Percentiles rank a stretch among this genome's conserved stretches.
These are phyloP conservation scores for Alternaria arborescens DNA, from an alignment of 2,329 filamentous ascomycete genomes.

Conservation along the genomic window DNA sequence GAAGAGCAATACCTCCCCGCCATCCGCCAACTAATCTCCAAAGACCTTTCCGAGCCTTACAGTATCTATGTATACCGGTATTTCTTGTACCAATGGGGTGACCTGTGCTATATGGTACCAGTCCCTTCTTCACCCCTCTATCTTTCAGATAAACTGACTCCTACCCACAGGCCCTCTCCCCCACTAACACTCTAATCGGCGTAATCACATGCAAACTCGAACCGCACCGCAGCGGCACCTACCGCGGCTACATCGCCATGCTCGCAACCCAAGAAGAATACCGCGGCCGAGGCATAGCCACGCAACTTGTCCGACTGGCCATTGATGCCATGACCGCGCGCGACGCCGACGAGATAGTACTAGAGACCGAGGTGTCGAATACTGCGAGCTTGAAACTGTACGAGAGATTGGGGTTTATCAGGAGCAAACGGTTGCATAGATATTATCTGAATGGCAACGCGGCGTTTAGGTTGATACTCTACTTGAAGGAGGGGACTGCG, in stretches of 20 bases:
- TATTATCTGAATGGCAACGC: constrained; percentile 98
- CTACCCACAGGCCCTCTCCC: constrained; percentile 45
- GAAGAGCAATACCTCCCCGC: constrained; percentile 77
- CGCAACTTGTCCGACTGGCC: constrained; percentile 84
- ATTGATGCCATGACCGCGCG: constrained; percentile 89
- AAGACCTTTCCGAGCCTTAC: constrained; percentile 96
- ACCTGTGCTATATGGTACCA: constrained; percentile 91
- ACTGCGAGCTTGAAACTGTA: constrained; percentile 89
- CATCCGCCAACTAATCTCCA: constrained; percentile 92
- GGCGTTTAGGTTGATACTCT: constrained; percentile 86
- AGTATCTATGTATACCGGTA: constrained; percentile 99
- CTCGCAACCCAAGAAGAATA: constrained; percentile 84
- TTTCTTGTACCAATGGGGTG: constrained; percentile 96
- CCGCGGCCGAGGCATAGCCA: constrained; percentile 85
- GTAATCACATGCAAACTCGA: constrained; percentile 97
- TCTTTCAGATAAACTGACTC: constrained; percentile 39
- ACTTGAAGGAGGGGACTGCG: constrained; percentile 66
- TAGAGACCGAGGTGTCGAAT: constrained; percentile 96
- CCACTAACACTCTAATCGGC: constrained; percentile 72
- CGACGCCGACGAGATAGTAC: constrained; percentile 89
- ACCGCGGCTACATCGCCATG: constrained; percentile 98
- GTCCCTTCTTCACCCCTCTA: background rate
- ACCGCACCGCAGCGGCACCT: constrained; percentile 82
- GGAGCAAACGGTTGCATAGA: constrained; percentile 90
- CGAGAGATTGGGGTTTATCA: constrained; percentile 87